Evolutionary conservation across 371 early-diverging fungal species (phyloP), one percentile per base, ranked within the genome.

Genomic region (Rhizopus sp.): DNA sequence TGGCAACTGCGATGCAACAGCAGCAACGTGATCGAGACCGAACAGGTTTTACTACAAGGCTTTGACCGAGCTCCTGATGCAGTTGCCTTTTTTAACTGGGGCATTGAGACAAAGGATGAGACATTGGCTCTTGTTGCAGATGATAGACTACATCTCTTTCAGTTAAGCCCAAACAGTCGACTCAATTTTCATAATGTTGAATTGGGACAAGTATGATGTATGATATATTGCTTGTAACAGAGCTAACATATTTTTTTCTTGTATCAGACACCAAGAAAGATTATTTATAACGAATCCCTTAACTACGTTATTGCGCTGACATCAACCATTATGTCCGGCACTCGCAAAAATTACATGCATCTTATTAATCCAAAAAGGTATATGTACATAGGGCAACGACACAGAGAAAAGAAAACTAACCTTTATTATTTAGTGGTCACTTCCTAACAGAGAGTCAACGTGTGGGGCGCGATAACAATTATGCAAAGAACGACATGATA

Each of bases 161-260:
- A 53, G 5, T 33, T 59, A 5, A 42, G 34, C 38, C 50, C 53
- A 0, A 3, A 16, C 4, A 62, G 54, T n/a, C 45, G 45, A 40
- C 37, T 44, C 16, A 62, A 53, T 34, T 55, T 62, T 6, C 50
- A 46, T 1, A 63, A 62, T 37, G 69, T 69, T 4, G 6, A 37
- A 2, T 48, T 72, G 6, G 58, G 59, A 33, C 66, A 72, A 60
- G 71, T 71, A 49, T n/a, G 5, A 15, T 30, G 17, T n/a, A n/a
- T 30, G 13, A 37, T 48, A 42, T 34, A 15, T 12, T 7, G 16
- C 47, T 33, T 31, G n/a, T 17, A 10, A 39, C 12, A 23, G 35
- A 31, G 52, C 1, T 10, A 8, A 9, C 8, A 8, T 17, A 9
- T 13, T 39, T n/a, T 34, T 9, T 52, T 54, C 1, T 5, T 23